These are phyloP conservation scores for Euphorbia celastroides DNA, from an alignment of 441 rosid genomes.

Conservation along the genomic window DNA sequence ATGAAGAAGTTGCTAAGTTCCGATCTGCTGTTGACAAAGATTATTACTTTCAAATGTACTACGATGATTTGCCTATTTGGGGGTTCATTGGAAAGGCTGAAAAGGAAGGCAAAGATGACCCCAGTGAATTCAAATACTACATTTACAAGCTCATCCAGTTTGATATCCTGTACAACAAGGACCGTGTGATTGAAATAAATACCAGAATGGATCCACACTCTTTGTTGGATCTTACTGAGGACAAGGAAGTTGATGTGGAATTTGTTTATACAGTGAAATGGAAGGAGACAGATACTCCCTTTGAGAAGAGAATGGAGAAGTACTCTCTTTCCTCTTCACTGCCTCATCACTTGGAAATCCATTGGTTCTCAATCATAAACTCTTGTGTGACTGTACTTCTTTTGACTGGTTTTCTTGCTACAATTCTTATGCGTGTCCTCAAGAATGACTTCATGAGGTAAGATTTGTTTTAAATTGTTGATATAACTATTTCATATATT, in stretches of 20 bases:
- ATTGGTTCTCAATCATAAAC: constrained; percentile 79
- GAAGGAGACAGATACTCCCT: constrained; percentile 73
- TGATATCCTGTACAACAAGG: constrained; percentile 61
- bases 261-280: constrained; percentile 73
- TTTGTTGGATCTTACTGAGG: constrained; percentile 62
- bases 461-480: constrained; percentile 19
- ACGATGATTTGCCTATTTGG: constrained; percentile 89
- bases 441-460: constrained; percentile 87
- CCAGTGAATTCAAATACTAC: constrained; percentile 60
- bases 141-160: constrained; percentile 70
- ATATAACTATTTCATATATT: background rate
- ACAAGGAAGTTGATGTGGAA: constrained; percentile 60
- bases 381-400: constrained; percentile 81
- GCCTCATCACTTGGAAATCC: constrained; percentile 80
- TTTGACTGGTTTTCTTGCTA: constrained; percentile 83
- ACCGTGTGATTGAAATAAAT: constrained; percentile 65
- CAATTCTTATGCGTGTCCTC: constrained; percentile 81
- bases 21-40: constrained; percentile 60
- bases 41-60: constrained; percentile 82
- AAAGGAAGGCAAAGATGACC: constrained; percentile 59
- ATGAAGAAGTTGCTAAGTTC: constrained; percentile 52
- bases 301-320: constrained; percentile 83
- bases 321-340: constrained; percentile 70
- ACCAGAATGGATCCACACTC: constrained; percentile 61
- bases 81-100: constrained; percentile 78